Conservation (phyloP, 305 asterid genomes). For the Withania somnifera region DNA sequence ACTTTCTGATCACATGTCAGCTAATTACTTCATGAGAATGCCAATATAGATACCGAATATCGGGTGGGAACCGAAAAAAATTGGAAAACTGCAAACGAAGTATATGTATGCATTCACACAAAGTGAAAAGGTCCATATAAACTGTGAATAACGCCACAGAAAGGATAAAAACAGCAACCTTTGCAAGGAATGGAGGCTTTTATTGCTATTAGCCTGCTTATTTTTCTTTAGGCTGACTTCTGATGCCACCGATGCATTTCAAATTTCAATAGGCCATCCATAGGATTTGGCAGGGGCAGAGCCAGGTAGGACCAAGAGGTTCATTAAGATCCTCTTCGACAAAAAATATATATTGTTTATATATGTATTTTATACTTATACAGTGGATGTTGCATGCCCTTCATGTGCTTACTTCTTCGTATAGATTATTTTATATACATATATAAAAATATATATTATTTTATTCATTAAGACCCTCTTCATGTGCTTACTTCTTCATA, state of each 20-base stretch:
- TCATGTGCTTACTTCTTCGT: too few species aligned
- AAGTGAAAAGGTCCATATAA: background rate
- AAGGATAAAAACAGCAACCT: background rate
- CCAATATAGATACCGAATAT: background rate
- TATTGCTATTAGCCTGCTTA: background rate
- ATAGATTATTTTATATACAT: too few species aligned
- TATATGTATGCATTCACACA: background rate
- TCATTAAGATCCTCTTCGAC: too few species aligned
- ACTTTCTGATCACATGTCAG: too few species aligned
- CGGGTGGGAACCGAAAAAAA: background rate
- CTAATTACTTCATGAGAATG: background rate
- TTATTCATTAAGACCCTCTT: too few species aligned
- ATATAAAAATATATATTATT: too few species aligned
- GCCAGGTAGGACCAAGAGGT: too few species aligned
- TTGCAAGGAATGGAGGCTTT: background rate
- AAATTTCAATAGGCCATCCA: background rate
- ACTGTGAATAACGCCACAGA: background rate
- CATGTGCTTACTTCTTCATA: too few species aligned
- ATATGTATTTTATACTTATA: too few species aligned
- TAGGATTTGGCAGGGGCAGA: background rate
- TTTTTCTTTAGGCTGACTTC: background rate
- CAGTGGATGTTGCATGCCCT: too few species aligned
- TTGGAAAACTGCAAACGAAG: background rate
- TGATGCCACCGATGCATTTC: background rate
- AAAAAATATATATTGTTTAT: too few species aligned